Conservation (phyloP, 1,284 basidiomycete genomes). For the Ustilago sp. region DNA sequence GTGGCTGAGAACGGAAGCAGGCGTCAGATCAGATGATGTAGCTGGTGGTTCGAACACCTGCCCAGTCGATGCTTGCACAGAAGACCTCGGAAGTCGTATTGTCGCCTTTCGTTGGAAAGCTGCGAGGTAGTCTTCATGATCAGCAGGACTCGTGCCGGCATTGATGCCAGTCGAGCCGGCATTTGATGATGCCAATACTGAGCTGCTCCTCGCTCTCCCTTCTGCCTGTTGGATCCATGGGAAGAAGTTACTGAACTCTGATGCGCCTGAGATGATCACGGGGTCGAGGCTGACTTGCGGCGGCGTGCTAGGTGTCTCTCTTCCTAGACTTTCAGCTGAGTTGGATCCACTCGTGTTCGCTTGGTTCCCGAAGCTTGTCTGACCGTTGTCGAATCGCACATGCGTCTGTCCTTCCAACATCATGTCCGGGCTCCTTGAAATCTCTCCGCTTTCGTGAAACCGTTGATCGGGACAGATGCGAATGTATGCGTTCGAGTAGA, state of each 20-base stretch:
- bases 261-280: background rate
- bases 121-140: slow-evolving; percentile 1
- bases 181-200: background rate
- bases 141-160: background rate
- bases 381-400: slow-evolving; percentile 5
- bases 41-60: background rate
- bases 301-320: slow-evolving; percentile 20
- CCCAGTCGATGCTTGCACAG: background rate
- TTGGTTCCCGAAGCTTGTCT: background rate
- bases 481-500: background rate
- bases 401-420: slow-evolving; percentile 6
- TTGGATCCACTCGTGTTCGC: slow-evolving; percentile 16
- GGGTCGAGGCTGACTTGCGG: slow-evolving; percentile 20
- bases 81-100: background rate
- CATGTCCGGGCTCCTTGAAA: background rate
- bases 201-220: background rate
- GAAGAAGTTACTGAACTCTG: slow-evolving; percentile 25
- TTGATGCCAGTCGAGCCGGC: background rate
- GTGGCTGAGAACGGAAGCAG: background rate
- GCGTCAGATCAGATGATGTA: background rate
- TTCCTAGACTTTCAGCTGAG: slow-evolving; percentile 8
- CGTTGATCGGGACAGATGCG: background rate
- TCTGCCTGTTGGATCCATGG: slow-evolving; percentile 30
- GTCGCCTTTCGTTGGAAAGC: slow-evolving; percentile 18
- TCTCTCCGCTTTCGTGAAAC: background rate